A percentile compares a stretch with the other conserved stretches of the same genome.
phyloP scores from a whole-genome alignment of 306 rosid species.

The Citrullus colocynthis region DNA sequence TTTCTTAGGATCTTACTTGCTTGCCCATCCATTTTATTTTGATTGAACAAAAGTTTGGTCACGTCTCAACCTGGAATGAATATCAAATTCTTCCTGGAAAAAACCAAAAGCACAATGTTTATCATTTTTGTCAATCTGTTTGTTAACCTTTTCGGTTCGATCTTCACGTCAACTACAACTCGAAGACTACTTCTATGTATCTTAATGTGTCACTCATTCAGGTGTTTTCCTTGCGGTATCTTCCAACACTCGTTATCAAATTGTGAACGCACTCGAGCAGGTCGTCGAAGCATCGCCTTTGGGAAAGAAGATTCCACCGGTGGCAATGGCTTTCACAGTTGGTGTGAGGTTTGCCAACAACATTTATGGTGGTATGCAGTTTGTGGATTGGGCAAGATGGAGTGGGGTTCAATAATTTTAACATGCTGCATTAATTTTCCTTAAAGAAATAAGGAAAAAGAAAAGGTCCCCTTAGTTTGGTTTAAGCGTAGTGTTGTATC shows the following conservation, averaged over 20 bases:
- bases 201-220: slow-evolving; percentile 14
- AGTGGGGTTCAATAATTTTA: slow-evolving; percentile 63
- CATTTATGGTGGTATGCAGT: slow-evolving; percentile 93
- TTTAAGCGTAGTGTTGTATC: background rate
- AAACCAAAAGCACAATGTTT: background rate
- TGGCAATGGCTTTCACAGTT: slow-evolving; percentile 79
- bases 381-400: slow-evolving; percentile 86
- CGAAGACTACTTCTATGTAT: background rate
- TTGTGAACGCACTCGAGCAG: slow-evolving; percentile 66
- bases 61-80: background rate
- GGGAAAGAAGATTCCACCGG: slow-evolving; percentile 70
- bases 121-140: background rate
- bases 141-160: background rate
- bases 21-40: background rate
- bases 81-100: background rate
- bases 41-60: background rate
- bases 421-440: background rate
- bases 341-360: slow-evolving; percentile 87
- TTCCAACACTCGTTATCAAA: slow-evolving; percentile 85
- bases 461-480: background rate
- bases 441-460: background rate
- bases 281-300: slow-evolving; percentile 65
- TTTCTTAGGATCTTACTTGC: background rate
- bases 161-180: background rate
- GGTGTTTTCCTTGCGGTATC: slow-evolving; percentile 93